A percentile compares a stretch with the other conserved stretches of the same genome.
Conservation (phyloP, 768 basidiomycete genomes). For the Pholiota molesta region DNA sequence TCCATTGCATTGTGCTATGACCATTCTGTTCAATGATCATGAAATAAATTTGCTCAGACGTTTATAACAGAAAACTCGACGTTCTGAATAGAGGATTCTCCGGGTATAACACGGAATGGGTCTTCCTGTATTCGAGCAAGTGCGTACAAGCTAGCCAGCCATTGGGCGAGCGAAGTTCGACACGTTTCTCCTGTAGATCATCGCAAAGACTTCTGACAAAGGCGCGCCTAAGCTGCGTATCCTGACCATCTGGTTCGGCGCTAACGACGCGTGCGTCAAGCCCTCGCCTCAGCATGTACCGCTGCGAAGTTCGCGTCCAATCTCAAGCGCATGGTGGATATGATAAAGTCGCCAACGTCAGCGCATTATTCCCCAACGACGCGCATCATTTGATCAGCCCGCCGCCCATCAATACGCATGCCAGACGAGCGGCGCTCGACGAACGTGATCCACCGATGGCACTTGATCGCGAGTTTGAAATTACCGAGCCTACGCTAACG, state of each 20-base stretch:
- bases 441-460: conserved; percentile 50
- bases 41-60: conserved; percentile 45
- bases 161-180: too few species aligned
- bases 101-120: conserved; percentile 89
- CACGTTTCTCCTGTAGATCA: conserved; percentile 41
- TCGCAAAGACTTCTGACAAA: conserved; percentile 55
- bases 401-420: conserved; percentile 75
- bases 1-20: too few species aligned
- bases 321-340: conserved; percentile 59
- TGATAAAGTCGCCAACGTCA: conserved; percentile 66
- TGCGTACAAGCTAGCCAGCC: conserved; percentile 22
- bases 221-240: conserved; percentile 63
- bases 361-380: conserved; percentile 71
- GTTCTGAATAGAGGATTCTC: conserved; percentile 83
- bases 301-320: conserved; percentile 65
- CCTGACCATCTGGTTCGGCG: conserved; percentile 89
- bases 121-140: conserved; percentile 78
- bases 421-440: conserved; percentile 53
- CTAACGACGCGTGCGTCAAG: conserved; percentile 79
- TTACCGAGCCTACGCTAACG: conserved; percentile 73
- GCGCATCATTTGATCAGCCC: conserved; percentile 81
- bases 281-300: conserved; percentile 79
- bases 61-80: conserved; percentile 80
- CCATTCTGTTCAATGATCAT: conserved; percentile 5
- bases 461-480: conserved; percentile 64